Conservation (phyloP, 2,329 filamentous ascomycete species). For the Clonostachys sp. region DNA sequence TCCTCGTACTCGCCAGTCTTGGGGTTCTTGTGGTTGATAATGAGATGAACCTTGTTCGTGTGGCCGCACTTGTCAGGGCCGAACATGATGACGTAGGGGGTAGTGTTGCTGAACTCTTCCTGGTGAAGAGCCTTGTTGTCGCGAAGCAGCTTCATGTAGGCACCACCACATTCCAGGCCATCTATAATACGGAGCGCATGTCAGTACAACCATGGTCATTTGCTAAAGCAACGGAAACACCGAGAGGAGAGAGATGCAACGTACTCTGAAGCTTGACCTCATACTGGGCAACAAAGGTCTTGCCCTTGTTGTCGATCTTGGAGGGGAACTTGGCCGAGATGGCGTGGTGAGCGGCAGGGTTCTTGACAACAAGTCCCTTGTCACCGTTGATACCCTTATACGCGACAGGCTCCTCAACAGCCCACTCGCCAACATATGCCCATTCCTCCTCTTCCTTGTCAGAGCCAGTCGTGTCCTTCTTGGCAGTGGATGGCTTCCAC, state of each 20-base stretch:
- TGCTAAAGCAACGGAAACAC: conserved; percentile 1
- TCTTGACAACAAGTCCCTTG: conserved; percentile 97
- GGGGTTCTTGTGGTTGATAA: conserved; percentile 99
- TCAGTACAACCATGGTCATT: not conserved
- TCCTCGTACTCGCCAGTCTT: conserved; percentile 99
- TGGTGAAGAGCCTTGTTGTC: conserved; percentile 96
- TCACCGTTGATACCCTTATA: conserved; percentile 92
- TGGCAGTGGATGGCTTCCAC: conserved; percentile 94
- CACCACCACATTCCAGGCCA: conserved; percentile 94
- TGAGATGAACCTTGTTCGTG: conserved; percentile 98
- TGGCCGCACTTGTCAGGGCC: conserved; percentile 98
- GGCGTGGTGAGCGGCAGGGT: conserved; percentile 95
- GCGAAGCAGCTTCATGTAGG: conserved; percentile 97
- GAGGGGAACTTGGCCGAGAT: conserved; percentile 98
- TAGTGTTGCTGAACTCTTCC: conserved; percentile 96
- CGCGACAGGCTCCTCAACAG: conserved; percentile 87
- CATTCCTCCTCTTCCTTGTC: conserved; percentile 72
- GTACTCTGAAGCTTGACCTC: conserved; percentile 98
- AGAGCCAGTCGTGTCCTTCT: conserved; percentile 78
- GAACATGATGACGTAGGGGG: conserved; percentile 99
- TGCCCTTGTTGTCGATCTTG: conserved; percentile 94
- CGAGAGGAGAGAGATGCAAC: conserved; percentile 18
- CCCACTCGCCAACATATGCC: conserved; percentile 96
- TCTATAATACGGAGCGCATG: conserved; percentile 42
- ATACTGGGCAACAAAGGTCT: conserved; percentile 96